Conservation (phyloP, 495 filamentous ascomycete species). For the Penicillium paxilli region DNA sequence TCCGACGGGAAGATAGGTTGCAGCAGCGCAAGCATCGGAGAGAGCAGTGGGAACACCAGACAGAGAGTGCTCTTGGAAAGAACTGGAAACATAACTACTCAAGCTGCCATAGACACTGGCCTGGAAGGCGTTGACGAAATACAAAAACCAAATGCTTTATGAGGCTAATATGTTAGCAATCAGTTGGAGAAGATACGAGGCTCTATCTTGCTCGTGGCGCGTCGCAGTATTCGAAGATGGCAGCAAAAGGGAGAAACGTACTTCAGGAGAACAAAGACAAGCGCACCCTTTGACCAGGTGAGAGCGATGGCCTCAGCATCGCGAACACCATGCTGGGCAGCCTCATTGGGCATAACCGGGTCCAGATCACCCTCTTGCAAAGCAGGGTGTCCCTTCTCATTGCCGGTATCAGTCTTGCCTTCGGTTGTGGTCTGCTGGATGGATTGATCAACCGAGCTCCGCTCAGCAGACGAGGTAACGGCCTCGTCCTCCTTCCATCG, state of each 20-base stretch:
- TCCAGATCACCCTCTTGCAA: slow-evolving; percentile 1
- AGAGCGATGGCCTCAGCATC: slow-evolving; percentile 36
- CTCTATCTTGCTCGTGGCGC: too few species aligned
- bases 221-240: neutral
- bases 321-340: slow-evolving; percentile 34
- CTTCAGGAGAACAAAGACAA: slow-evolving; percentile 36
- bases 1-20: slow-evolving; percentile 60
- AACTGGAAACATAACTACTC: slow-evolving; percentile 32
- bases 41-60: slow-evolving; percentile 31
- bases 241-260: slow-evolving; percentile 15
- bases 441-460: neutral
- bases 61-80: slow-evolving; percentile 33
- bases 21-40: slow-evolving; percentile 53
- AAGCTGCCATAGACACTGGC: slow-evolving; percentile 28
- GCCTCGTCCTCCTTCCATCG: slow-evolving; percentile 7
- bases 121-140: slow-evolving; percentile 24
- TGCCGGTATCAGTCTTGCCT: neutral
- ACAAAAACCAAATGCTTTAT: slow-evolving; percentile 37
- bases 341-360: slow-evolving; percentile 7
- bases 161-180: too few species aligned
- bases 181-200: too few species aligned
- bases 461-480: neutral
- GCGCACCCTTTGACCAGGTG: slow-evolving; percentile 31
- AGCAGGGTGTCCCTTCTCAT: neutral
- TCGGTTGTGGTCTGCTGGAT: slow-evolving; percentile 2